Evolutionary conservation across 1,139 yeast species (phyloP).

Genomic region (Yamadazyma atlantica): DNA sequence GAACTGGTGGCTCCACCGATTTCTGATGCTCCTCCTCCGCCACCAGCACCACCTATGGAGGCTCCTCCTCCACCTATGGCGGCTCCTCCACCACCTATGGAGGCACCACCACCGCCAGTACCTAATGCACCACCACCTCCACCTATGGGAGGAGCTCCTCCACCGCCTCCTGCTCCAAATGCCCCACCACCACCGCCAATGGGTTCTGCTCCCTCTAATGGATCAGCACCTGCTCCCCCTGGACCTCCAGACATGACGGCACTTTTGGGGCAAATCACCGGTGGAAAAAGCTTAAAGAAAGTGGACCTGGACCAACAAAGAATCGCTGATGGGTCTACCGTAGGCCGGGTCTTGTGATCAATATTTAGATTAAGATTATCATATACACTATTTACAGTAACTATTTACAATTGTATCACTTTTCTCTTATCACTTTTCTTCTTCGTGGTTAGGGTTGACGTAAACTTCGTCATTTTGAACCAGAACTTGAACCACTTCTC

Average conservation of each 20-base stretch:
- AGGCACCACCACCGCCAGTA: constrained; percentile 20
- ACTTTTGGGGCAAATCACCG: constrained; percentile 56
- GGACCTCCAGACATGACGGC: constrained; percentile 45
- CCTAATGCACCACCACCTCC: constrained; percentile 18
- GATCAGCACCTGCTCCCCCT: constrained; percentile 21
- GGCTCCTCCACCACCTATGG: constrained; percentile 14
- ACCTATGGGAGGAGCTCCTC: constrained; percentile 32
- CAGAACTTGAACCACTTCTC: constrained; percentile 56
- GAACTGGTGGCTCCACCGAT: not conserved
- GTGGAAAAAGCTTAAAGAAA: constrained; percentile 49
- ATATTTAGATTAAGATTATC: no score
- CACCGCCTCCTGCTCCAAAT: constrained; percentile 22
- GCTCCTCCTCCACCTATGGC: constrained; percentile 5
- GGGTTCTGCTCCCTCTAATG: constrained; percentile 21
- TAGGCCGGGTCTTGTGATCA: constrained; percentile 49
- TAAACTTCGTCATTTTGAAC: constrained; percentile 26
- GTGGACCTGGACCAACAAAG: constrained; percentile 48
- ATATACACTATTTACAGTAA: constrained; percentile 1
- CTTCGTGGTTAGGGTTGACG: constrained; percentile 52
- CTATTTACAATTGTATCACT: no score
- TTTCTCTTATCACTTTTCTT: no score
- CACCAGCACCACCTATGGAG: constrained; percentile 14
- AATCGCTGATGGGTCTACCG: constrained; percentile 43
- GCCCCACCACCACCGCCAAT: constrained; percentile 24
- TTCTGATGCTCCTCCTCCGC: constrained; percentile 14